A percentile compares a stretch with the other conserved stretches of the same genome.
Evolutionary conservation across 805 yeast species (phyloP).

Genomic region (Wickerhamiella australiensis): DNA sequence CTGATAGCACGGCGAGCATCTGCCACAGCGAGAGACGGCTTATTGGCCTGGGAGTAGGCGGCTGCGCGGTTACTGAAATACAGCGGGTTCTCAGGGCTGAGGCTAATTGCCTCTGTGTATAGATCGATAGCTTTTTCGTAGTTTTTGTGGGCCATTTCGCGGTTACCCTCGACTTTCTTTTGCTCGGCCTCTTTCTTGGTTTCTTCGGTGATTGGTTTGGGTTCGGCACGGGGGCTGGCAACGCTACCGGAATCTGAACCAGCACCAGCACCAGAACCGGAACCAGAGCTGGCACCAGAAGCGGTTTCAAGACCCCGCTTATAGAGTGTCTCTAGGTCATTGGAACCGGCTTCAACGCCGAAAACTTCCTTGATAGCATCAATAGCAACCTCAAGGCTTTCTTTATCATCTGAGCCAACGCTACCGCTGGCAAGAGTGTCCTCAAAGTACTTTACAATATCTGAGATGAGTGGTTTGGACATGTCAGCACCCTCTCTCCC

Average conservation of each 20-base stretch:
- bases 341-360: constrained; percentile 40
- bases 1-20: constrained; percentile 79
- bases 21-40: constrained; percentile 63
- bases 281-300: constrained; percentile 14
- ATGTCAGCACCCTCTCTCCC: constrained; percentile 7
- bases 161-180: constrained; percentile 77
- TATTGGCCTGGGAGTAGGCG: constrained; percentile 67
- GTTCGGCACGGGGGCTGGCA: background rate
- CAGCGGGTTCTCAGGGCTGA: constrained; percentile 63
- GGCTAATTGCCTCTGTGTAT: constrained; percentile 68
- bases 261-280: constrained; percentile 1
- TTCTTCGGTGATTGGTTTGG: constrained; percentile 21
- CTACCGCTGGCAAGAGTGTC: constrained; percentile 46
- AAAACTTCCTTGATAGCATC: constrained; percentile 87
- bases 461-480: constrained; percentile 39
- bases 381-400: constrained; percentile 85
- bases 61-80: constrained; percentile 94
- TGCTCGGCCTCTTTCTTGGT: constrained; percentile 70
- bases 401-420: constrained; percentile 66
- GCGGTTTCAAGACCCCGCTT: constrained; percentile 10
- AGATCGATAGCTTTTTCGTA: constrained; percentile 59
- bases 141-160: constrained; percentile 68
- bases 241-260: background rate
- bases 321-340: constrained; percentile 21
- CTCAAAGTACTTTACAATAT: constrained; percentile 62